A percentile compares a stretch with the other conserved stretches of the same genome.
phyloP scores from a whole-genome alignment of 257 asterid genomes.

The Vinca minor region DNA sequence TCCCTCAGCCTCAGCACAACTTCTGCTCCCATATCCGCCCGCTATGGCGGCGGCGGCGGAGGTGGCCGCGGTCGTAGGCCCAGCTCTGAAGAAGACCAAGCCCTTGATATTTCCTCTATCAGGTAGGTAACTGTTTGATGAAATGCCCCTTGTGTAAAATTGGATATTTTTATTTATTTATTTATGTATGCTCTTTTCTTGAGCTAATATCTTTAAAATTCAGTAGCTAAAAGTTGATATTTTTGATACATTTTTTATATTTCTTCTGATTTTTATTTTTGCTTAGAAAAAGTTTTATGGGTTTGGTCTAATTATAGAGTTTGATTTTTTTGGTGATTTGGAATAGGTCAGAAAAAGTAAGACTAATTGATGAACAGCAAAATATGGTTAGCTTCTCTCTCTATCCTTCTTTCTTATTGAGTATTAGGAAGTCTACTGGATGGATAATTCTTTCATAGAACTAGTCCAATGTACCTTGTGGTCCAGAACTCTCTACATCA shows the following conservation, averaged over 20 bases:
- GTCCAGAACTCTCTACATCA: too few species aligned
- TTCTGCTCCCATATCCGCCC: conserved; percentile 38
- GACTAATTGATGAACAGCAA: conserved; percentile 85
- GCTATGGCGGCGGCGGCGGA: conserved; percentile 55
- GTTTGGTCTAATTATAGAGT: conserved; percentile 18
- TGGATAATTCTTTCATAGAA: too few species aligned
- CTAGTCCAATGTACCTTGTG: too few species aligned
- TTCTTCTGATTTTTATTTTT: neutral
- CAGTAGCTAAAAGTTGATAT: neutral
- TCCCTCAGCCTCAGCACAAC: conserved; percentile 10
- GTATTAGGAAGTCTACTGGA: neutral
- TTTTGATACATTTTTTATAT: conserved; percentile 6
- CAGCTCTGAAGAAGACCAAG: conserved; percentile 48
- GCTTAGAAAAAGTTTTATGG: neutral
- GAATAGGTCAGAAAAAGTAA: conserved; percentile 73
- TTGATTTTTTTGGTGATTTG: conserved; percentile 17
- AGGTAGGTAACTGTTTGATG: conserved; percentile 30
- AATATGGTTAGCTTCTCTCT: conserved; percentile 62
- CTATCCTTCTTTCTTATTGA: neutral
- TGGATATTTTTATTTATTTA: neutral
- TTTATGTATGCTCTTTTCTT: neutral
- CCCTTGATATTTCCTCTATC: conserved; percentile 56
- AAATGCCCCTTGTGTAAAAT: neutral
- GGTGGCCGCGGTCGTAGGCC: conserved; percentile 33
- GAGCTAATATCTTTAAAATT: neutral